phyloP scores from a whole-genome alignment of 2,329 filamentous ascomycete species.

The Neonectria sp. region DNA sequence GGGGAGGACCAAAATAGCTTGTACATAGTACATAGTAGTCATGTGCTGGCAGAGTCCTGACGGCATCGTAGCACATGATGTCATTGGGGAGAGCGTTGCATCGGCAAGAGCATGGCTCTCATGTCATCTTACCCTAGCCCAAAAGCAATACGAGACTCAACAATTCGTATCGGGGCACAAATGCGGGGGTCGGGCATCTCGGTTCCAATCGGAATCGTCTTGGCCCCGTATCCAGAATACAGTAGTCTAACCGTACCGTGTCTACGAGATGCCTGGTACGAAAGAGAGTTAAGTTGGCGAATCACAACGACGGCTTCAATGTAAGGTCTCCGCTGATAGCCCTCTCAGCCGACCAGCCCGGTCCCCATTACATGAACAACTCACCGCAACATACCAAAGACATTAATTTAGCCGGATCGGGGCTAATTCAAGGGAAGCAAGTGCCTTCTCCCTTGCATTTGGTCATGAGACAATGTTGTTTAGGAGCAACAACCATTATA shows the following conservation, averaged over 20 bases:
- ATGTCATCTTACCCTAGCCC: not conserved
- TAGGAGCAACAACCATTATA: not conserved
- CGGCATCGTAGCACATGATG: not conserved
- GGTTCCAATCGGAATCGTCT: not conserved
- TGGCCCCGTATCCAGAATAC: not conserved
- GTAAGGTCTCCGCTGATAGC: not conserved
- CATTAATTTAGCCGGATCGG: not conserved
- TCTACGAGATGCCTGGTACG: not conserved
- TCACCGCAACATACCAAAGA: not conserved
- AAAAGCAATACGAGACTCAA: not conserved
- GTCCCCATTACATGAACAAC: not conserved
- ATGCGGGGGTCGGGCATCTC: not conserved
- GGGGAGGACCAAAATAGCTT: not conserved
- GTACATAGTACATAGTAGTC: not conserved
- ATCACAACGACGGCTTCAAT: not conserved
- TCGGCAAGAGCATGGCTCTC: not conserved
- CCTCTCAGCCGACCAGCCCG: not conserved
- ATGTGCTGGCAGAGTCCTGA: not conserved
- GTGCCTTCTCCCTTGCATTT: not conserved
- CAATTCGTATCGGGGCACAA: slow-evolving; percentile 1
- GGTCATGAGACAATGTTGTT: not conserved
- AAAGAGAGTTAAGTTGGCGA: not conserved
- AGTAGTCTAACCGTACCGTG: not conserved
- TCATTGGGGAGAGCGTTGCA: not conserved
- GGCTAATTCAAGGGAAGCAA: not conserved